A percentile compares a stretch with the other conserved stretches of the same genome.
These are phyloP conservation scores for Cytospora piceae DNA, from an alignment of 2,329 filamentous ascomycete genomes.

Conservation along the genomic window DNA sequence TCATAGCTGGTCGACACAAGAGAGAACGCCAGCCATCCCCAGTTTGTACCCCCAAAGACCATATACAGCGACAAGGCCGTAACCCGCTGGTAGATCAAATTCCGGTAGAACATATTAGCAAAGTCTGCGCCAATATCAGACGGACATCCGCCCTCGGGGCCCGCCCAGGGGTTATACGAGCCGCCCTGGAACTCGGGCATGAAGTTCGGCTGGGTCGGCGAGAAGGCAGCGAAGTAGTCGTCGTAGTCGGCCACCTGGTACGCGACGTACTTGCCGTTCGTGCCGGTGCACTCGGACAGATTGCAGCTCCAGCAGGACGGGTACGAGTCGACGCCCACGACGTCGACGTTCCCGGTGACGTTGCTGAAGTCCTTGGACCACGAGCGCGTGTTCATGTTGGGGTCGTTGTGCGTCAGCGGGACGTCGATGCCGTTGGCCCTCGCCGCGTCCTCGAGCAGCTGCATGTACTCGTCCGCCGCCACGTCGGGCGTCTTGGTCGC, in stretches of 20 bases:
- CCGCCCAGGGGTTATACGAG: constrained; percentile 65
- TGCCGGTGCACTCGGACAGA: constrained; percentile 61
- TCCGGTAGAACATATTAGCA: constrained; percentile 66
- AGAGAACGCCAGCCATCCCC: constrained; percentile 61
- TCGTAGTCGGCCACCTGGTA: constrained; percentile 42
- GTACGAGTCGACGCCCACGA: constrained; percentile 56
- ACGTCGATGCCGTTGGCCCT: constrained; percentile 61
- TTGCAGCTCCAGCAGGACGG: constrained; percentile 67
- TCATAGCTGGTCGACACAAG: constrained; percentile 65
- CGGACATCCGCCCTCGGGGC: constrained; percentile 59
- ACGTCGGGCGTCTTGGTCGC: constrained; percentile 50
- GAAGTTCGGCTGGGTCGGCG: constrained; percentile 53
- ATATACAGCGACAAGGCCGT: constrained; percentile 67
- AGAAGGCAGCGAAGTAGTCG: constrained; percentile 40
- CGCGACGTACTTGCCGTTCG: constrained; percentile 61
- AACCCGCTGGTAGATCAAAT: constrained; percentile 62
- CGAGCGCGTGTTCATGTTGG: constrained; percentile 60
- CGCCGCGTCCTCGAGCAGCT: constrained; percentile 56
- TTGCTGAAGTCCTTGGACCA: constrained; percentile 65
- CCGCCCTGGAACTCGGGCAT: constrained; percentile 65
- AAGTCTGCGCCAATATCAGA: constrained; percentile 61
- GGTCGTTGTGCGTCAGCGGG: constrained; percentile 62
- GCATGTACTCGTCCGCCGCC: constrained; percentile 59
- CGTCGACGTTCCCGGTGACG: constrained; percentile 59
- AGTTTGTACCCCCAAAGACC: constrained; percentile 67